Evolutionary conservation across 768 basidiomycete genomes (phyloP).

Genomic region (Tricholomella constricta): DNA sequence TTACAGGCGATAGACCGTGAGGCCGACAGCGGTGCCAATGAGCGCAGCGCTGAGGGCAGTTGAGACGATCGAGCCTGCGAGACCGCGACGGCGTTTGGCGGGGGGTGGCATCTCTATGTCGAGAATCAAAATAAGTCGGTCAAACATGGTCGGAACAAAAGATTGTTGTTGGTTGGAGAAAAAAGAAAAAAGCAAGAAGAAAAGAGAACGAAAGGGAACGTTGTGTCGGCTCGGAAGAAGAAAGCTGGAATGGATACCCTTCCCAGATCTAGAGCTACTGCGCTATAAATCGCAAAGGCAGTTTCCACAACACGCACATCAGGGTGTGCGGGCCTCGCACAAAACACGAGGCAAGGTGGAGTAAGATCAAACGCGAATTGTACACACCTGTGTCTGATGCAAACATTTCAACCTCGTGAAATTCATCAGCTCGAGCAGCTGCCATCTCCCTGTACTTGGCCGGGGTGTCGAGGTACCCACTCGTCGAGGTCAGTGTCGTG

Average conservation of each 20-base stretch:
- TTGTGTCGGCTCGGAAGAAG: not conserved
- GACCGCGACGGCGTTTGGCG: conserved; percentile 75
- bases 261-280: not conserved
- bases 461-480: conserved; percentile 71
- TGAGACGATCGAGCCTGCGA: conserved; percentile 82
- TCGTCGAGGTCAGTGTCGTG: conserved; percentile 53
- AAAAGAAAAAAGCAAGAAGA: conserved; percentile 12
- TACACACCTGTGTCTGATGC: conserved; percentile 19
- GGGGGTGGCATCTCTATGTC: conserved; percentile 75
- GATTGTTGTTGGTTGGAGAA: conserved; percentile 8
- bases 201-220: conserved; percentile 10
- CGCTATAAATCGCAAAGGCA: conserved; percentile 6
- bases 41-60: conserved; percentile 85
- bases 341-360: conserved; percentile 5
- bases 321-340: not conserved
- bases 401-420: conserved; percentile 22
- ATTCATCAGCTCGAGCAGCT: conserved; percentile 24
- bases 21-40: conserved; percentile 83
- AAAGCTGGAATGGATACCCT: not conserved
- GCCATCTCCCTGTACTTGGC: conserved; percentile 60
- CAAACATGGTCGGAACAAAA: conserved; percentile 23
- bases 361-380: conserved; percentile 2
- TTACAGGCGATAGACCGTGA: conserved; percentile 86
- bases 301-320: conserved; percentile 9
- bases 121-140: conserved; percentile 45